Evolutionary conservation across 129 eudicot genomes (phyloP).

Genomic region (Arctium lappa): DNA sequence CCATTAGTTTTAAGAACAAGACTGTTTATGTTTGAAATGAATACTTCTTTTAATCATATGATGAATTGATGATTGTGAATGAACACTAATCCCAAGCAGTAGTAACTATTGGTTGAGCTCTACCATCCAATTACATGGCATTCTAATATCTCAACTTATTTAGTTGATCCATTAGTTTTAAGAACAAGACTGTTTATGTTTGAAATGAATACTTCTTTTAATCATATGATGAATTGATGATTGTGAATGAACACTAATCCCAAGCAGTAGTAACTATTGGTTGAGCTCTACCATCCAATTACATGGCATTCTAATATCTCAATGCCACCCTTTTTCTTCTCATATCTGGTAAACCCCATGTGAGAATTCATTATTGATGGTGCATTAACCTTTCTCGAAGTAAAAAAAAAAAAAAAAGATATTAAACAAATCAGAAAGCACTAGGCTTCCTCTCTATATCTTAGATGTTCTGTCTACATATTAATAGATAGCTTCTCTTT

Average conservation of each 20-base stretch:
- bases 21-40: neutral
- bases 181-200: neutral
- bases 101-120: neutral
- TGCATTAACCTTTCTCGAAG: neutral
- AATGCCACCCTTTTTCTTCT: neutral
- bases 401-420: neutral
- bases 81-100: neutral
- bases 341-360: neutral
- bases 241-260: neutral
- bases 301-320: neutral
- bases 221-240: neutral
- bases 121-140: neutral
- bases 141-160: neutral
- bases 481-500: neutral
- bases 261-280: neutral
- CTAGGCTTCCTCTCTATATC: neutral
- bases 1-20: neutral
- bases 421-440: neutral
- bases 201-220: neutral
- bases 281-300: neutral
- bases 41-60: neutral
- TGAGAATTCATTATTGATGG: neutral
- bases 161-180: neutral
- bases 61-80: neutral
- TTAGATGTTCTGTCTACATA: neutral